Evolutionary conservation across 441 rosid genomes (phyloP).

Genomic region (Pelargonium citronellum): DNA sequence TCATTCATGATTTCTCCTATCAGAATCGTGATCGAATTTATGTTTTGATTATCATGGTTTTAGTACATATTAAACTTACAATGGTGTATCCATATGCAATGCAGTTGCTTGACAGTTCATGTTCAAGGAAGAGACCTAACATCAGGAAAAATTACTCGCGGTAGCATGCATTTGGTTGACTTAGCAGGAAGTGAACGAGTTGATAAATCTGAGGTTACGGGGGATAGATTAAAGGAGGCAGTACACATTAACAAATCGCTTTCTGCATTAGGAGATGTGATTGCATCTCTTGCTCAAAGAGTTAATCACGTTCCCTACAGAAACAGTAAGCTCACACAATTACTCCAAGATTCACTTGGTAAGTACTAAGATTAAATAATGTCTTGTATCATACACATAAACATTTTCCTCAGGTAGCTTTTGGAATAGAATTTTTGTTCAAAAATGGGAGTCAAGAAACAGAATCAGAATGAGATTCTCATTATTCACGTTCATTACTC

Average conservation of each 20-base stretch:
- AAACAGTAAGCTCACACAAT: conserved; percentile 97
- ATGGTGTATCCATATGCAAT: not conserved
- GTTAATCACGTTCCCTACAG: conserved; percentile 81
- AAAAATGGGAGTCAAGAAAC: no score
- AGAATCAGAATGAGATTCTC: no score
- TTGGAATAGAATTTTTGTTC: no score
- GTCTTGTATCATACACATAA: no score
- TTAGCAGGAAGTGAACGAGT: conserved; percentile 96
- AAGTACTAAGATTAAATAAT: not conserved
- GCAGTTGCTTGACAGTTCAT: not conserved
- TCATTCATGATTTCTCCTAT: conserved; percentile 14
- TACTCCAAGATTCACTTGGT: conserved; percentile 91
- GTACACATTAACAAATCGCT: conserved; percentile 92
- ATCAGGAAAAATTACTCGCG: conserved; percentile 55
- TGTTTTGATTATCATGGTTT: not conserved
- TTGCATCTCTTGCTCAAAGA: conserved; percentile 84
- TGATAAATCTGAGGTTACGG: conserved; percentile 81
- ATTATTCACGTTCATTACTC: no score
- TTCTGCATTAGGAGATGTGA: conserved; percentile 93
- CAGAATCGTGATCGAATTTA: not conserved
- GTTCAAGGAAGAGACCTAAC: conserved; percentile 59
- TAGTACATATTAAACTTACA: not conserved
- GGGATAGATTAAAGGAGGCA: conserved; percentile 81
- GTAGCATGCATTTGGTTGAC: conserved; percentile 83
- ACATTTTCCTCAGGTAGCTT: no score